A percentile compares a stretch with the other conserved stretches of the same genome.
Conservation (phyloP, 2,329 filamentous ascomycete genomes). For the Parastagonospora avenae region DNA sequence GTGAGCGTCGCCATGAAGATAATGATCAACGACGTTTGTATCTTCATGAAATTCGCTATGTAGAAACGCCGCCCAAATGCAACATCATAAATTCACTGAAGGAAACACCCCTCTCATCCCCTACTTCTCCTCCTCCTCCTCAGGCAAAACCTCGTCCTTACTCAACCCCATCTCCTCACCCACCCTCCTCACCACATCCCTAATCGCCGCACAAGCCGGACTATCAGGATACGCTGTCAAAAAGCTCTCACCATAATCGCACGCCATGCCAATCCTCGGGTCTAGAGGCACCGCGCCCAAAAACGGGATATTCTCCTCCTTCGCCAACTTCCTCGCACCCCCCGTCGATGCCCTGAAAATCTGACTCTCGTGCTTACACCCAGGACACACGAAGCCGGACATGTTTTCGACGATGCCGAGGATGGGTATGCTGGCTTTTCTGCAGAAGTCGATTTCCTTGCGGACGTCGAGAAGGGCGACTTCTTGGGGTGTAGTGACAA, state of each 20-base stretch:
- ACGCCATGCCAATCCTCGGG: constrained; percentile 92
- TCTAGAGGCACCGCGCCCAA: constrained; percentile 89
- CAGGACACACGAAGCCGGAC: constrained; percentile 95
- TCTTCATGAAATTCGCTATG: background rate
- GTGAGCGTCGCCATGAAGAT: too few relatives aligned
- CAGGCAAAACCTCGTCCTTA: constrained; percentile 33
- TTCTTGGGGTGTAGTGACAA: constrained; percentile 95
- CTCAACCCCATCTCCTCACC: constrained; percentile 52
- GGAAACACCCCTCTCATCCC: background rate
- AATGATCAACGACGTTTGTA: background rate
- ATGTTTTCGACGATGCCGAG: constrained; percentile 97
- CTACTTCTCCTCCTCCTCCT: constrained; percentile 16
- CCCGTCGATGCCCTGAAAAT: constrained; percentile 94
- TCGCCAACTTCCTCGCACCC: constrained; percentile 77
- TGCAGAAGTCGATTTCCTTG: constrained; percentile 97
- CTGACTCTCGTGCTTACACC: constrained; percentile 77
- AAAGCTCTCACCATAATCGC: constrained; percentile 97
- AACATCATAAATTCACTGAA: background rate
- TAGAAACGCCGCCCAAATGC: constrained; percentile 3
- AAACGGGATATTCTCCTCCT: constrained; percentile 87
- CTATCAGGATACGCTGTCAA: constrained; percentile 93
- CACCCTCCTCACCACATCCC: constrained; percentile 76
- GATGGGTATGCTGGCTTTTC: constrained; percentile 87
- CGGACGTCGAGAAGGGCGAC: constrained; percentile 89
- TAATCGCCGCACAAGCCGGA: constrained; percentile 83